Conservation (phyloP, 2,329 filamentous ascomycete genomes). For the Huntiella moniliformis region DNA sequence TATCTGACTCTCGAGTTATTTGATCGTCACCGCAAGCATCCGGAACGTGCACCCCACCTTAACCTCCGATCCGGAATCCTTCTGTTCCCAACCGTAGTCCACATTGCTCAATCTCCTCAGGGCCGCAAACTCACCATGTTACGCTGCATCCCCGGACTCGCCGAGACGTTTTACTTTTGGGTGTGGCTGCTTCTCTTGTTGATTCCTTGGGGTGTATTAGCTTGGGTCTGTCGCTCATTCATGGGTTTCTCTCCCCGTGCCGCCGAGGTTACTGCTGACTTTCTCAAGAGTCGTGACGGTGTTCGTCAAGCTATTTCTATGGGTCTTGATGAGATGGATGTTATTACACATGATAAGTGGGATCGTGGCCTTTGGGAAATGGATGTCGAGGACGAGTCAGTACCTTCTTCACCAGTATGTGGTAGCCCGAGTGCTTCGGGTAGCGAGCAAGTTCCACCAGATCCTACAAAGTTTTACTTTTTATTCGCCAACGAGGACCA, state of each 20-base stretch:
- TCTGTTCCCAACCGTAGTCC: constrained; percentile 56
- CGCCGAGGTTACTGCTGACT: constrained; percentile 30
- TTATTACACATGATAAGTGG: constrained; percentile 40
- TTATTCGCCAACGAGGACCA: constrained; percentile 42
- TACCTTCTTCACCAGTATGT: neutral
- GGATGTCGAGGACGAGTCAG: constrained; percentile 7
- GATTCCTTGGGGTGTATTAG: constrained; percentile 22
- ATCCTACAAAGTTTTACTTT: constrained; percentile 32
- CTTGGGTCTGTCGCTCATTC: constrained; percentile 24
- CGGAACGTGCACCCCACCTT: constrained; percentile 20
- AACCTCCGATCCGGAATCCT: constrained; percentile 36
- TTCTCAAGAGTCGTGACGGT: constrained; percentile 36
- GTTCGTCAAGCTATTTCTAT: constrained; percentile 41
- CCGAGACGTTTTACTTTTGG: constrained; percentile 23
- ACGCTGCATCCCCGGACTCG: constrained; percentile 20
- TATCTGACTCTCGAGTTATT: constrained; percentile 55
- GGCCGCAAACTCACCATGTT: constrained; percentile 32
- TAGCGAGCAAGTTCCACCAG: constrained; percentile 2
- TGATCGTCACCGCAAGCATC: constrained; percentile 30
- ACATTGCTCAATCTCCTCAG: constrained; percentile 44
- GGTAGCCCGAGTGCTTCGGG: neutral
- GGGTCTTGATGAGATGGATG: constrained; percentile 39
- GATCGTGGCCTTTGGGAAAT: constrained; percentile 36
- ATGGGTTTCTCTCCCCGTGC: constrained; percentile 30
- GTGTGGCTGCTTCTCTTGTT: constrained; percentile 24